Conservation (phyloP, 1,284 basidiomycete species). For the Mycosarcoma maydis region DNA sequence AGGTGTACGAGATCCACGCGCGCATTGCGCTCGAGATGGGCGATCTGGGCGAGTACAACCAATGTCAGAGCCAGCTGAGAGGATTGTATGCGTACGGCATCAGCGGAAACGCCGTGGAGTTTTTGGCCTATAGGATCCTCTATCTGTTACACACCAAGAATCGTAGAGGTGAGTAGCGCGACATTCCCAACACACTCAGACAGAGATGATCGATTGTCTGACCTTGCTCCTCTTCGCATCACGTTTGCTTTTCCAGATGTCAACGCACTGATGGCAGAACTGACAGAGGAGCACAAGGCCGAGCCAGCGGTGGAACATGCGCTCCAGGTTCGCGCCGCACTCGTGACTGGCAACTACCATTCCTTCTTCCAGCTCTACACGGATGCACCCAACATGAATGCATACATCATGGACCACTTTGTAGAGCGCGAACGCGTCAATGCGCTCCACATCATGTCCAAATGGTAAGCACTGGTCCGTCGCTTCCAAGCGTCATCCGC, state of each 20-base stretch:
- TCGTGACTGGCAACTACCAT: slow-evolving; percentile 93
- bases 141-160: slow-evolving; percentile 95
- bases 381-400: slow-evolving; percentile 93
- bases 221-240: not conserved
- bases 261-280: slow-evolving; percentile 92
- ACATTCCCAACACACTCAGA: not conserved
- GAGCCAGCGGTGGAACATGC: slow-evolving; percentile 85
- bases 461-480: slow-evolving; percentile 21
- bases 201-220: not conserved
- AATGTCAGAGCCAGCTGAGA: slow-evolving; percentile 91
- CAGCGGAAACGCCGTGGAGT: slow-evolving; percentile 89
- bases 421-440: slow-evolving; percentile 88
- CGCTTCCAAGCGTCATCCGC: not conserved
- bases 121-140: slow-evolving; percentile 95
- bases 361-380: slow-evolving; percentile 86
- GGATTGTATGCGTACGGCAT: slow-evolving; percentile 91
- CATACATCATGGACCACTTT: slow-evolving; percentile 99
- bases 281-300: slow-evolving; percentile 87
- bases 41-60: slow-evolving; percentile 98
- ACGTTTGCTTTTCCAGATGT: slow-evolving; percentile 74
- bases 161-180: slow-evolving; percentile 77
- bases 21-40: slow-evolving; percentile 95
- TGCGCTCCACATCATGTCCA: slow-evolving; percentile 85
- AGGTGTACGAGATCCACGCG: slow-evolving; percentile 98
- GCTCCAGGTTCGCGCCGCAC: slow-evolving; percentile 83